Evolutionary conservation across 768 basidiomycete genomes (phyloP).

Genomic region (Galerina marginata): DNA sequence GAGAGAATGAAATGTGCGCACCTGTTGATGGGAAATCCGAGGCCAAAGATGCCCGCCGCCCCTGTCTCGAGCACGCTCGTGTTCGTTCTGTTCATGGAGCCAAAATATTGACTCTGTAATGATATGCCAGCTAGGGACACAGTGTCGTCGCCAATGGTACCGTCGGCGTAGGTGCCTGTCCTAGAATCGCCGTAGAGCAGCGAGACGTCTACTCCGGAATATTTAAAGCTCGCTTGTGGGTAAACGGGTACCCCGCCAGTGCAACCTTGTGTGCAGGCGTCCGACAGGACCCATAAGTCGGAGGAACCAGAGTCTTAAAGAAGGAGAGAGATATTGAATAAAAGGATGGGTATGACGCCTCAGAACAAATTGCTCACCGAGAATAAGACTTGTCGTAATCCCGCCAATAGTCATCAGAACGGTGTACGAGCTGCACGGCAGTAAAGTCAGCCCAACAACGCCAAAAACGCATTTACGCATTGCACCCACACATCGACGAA

Average conservation of each 20-base stretch:
- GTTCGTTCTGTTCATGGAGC: slow-evolving; percentile 71
- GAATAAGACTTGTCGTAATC: slow-evolving; percentile 56
- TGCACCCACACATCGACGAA: slow-evolving; percentile 62
- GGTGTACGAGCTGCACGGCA: slow-evolving; percentile 58
- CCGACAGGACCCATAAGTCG: slow-evolving; percentile 75
- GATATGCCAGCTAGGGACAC: slow-evolving; percentile 59
- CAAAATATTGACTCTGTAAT: slow-evolving; percentile 60
- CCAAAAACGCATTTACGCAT: not conserved
- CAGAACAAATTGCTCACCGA: slow-evolving; percentile 49
- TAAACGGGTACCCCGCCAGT: slow-evolving; percentile 49
- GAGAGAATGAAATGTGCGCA: slow-evolving; percentile 26
- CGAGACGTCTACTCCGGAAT: slow-evolving; percentile 48
- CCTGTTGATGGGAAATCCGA: slow-evolving; percentile 80
- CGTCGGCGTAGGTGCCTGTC: slow-evolving; percentile 72
- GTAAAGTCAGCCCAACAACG: not conserved
- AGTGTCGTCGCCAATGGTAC: slow-evolving; percentile 63
- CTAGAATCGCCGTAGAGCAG: slow-evolving; percentile 74
- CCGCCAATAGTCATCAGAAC: slow-evolving; percentile 64
- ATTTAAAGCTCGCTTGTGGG: slow-evolving; percentile 53
- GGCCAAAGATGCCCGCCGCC: slow-evolving; percentile 71
- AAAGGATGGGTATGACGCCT: not conserved
- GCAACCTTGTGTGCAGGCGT: slow-evolving; percentile 54
- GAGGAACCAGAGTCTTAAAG: slow-evolving; percentile 75
- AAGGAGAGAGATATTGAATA: not conserved
- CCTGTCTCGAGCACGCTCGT: slow-evolving; percentile 62